These are phyloP conservation scores for Penicillium macrosclerotiorum DNA, from an alignment of 495 filamentous ascomycete genomes.

Conservation along the genomic window DNA sequence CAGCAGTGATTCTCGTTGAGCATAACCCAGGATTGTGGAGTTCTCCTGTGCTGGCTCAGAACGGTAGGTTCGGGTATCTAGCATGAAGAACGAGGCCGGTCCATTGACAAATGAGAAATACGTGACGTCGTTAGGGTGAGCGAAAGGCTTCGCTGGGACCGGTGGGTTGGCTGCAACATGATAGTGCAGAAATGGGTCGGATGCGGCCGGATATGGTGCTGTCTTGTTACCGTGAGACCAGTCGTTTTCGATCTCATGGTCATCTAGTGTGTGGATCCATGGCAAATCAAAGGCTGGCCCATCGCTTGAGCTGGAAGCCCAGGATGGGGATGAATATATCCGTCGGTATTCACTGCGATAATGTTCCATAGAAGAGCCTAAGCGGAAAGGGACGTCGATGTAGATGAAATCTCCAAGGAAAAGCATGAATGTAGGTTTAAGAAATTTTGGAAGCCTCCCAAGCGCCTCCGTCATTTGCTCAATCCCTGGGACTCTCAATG, in stretches of 20 bases:
- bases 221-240: slow-evolving; percentile 72
- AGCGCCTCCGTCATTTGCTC: slow-evolving; percentile 56
- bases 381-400: slow-evolving; percentile 81
- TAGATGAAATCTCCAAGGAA: slow-evolving; percentile 99
- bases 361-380: slow-evolving; percentile 66
- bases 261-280: slow-evolving; percentile 95
- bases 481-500: slow-evolving; percentile 77
- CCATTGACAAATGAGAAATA: slow-evolving; percentile 89
- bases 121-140: slow-evolving; percentile 54
- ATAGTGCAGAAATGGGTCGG: slow-evolving; percentile 86
- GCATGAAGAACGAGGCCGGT: slow-evolving; percentile 88
- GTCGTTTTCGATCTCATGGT: slow-evolving; percentile 94
- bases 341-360: slow-evolving; percentile 92
- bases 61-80: slow-evolving; percentile 89
- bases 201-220: slow-evolving; percentile 67
- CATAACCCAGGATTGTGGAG: slow-evolving; percentile 83
- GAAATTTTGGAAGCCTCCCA: slow-evolving; percentile 59
- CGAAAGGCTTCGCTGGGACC: slow-evolving; percentile 35
- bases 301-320: slow-evolving; percentile 55
- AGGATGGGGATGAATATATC: slow-evolving; percentile 90
- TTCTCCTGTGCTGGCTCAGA: slow-evolving; percentile 55
- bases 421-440: slow-evolving; percentile 78
- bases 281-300: slow-evolving; percentile 59
- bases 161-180: slow-evolving; percentile 84
- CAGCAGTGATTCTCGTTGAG: slow-evolving; percentile 77